A percentile compares a stretch with the other conserved stretches of the same genome.
These are phyloP conservation scores for Phytophthora kernoviae DNA, from an alignment of 352 stramenopile genomes.

Conservation along the genomic window DNA sequence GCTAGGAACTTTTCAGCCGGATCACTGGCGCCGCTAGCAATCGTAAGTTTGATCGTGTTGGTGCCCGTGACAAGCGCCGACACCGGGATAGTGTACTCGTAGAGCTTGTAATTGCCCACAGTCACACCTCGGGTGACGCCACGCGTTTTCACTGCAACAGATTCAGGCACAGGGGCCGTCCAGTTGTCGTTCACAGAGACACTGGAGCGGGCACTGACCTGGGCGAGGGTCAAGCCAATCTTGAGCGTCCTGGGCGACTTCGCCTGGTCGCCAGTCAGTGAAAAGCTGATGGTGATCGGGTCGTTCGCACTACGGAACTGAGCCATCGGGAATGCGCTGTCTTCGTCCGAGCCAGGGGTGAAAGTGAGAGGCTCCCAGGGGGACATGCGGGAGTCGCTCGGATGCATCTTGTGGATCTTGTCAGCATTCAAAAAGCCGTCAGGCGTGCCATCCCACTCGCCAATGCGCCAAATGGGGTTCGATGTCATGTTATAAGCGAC, in stretches of 20 bases:
- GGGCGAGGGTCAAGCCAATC: slow-evolving; percentile 52
- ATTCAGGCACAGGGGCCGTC: slow-evolving; percentile 32
- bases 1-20: slow-evolving; percentile 46
- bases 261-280: slow-evolving; percentile 29
- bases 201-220: slow-evolving; percentile 41
- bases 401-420: slow-evolving; percentile 64
- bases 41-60: slow-evolving; percentile 41
- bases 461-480: slow-evolving; percentile 46
- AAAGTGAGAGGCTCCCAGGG: slow-evolving; percentile 35
- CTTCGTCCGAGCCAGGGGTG: slow-evolving; percentile 16
- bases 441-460: slow-evolving; percentile 40
- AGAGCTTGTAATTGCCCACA: slow-evolving; percentile 58
- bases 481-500: slow-evolving; percentile 32
- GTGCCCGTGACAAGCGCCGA: slow-evolving; percentile 33
- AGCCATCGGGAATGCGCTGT: slow-evolving; percentile 43
- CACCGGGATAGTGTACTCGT: slow-evolving; percentile 51
- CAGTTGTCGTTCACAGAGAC: slow-evolving; percentile 48
- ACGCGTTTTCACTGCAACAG: slow-evolving; percentile 48
- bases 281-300: slow-evolving; percentile 41
- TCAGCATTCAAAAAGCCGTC: slow-evolving; percentile 52
- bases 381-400: slow-evolving; percentile 49
- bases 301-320: slow-evolving; percentile 58
- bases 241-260: slow-evolving; percentile 29
- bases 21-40: slow-evolving; percentile 49
- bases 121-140: slow-evolving; percentile 51